These are phyloP conservation scores for Vitis hybrid DNA, from an alignment of 177 flowering plant genomes.

Conservation along the genomic window DNA sequence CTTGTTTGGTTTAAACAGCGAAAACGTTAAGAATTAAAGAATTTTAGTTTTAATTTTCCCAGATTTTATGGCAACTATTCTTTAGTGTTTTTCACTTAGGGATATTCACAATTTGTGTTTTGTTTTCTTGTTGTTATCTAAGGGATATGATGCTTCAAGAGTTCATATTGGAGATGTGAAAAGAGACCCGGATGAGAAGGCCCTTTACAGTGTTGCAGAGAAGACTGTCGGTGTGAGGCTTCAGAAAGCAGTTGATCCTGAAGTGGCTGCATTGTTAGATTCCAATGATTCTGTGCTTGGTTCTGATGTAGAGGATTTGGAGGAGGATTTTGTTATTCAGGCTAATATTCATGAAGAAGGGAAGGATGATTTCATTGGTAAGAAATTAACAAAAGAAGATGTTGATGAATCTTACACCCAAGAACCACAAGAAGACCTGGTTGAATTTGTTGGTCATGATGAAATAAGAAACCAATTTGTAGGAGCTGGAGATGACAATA, in stretches of 20 bases:
- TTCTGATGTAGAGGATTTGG: slow-evolving; percentile 90
- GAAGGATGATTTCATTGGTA: slow-evolving; percentile 26
- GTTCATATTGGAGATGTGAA: slow-evolving; percentile 35
- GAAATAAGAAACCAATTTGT: not conserved
- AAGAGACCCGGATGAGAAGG: slow-evolving; percentile 36
- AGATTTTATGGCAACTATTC: not conserved
- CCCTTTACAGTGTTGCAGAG: slow-evolving; percentile 56
- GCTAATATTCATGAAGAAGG: slow-evolving; percentile 61
- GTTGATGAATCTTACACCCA: not conserved
- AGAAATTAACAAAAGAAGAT: slow-evolving; percentile 16
- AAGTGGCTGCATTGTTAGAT: slow-evolving; percentile 75
- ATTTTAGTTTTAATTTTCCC: not conserved
- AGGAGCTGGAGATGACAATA: slow-evolving; percentile 12
- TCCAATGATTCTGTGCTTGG: slow-evolving; percentile 63
- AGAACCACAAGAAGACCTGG: slow-evolving; percentile 12
- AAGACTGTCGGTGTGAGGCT: slow-evolving; percentile 58
- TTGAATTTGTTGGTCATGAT: slow-evolving; percentile 5
- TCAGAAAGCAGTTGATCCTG: slow-evolving; percentile 81
- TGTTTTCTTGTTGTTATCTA: not conserved
- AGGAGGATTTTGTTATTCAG: slow-evolving; percentile 82
- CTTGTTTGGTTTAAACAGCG: not conserved
- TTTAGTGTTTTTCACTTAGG: too few relatives aligned
- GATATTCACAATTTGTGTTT: too few relatives aligned
- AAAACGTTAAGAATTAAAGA: not conserved
- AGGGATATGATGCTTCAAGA: slow-evolving; percentile 95